These are phyloP conservation scores for Agarophyton chilense DNA, from an alignment of 23 red algal genomes.

Conservation along the genomic window DNA sequence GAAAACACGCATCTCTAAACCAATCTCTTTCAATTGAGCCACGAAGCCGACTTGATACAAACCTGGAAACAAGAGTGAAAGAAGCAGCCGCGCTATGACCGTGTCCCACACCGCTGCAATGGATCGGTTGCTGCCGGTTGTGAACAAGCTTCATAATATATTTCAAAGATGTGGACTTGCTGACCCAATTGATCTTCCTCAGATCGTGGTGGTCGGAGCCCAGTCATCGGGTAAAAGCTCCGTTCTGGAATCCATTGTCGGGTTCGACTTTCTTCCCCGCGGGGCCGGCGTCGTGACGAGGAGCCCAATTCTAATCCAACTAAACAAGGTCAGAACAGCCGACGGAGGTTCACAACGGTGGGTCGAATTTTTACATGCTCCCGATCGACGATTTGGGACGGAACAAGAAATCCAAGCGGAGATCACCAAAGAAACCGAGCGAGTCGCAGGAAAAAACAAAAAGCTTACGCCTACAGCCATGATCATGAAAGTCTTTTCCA, in stretches of 20 bases:
- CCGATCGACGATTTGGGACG: conserved; percentile 72
- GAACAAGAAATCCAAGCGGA: conserved; percentile 87
- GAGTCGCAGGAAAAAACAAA: conserved; percentile 90
- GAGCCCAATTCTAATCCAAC: conserved; percentile 92
- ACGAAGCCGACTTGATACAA: background rate
- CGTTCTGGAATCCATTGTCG: conserved; percentile 92
- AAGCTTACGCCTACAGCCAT: conserved; percentile 87
- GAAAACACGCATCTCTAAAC: too few species aligned
- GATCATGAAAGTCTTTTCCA: conserved; percentile 95
- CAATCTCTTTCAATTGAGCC: too few species aligned
- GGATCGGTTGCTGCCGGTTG: conserved; percentile 88
- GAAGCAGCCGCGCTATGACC: background rate
- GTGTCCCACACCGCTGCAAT: conserved; percentile 50
- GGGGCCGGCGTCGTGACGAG: conserved; percentile 95
- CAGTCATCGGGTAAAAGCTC: conserved; percentile 95
- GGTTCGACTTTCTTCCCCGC: conserved; percentile 90
- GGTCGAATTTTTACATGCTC: conserved; percentile 90
- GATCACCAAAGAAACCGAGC: conserved; percentile 86
- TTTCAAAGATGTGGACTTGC: conserved; percentile 86
- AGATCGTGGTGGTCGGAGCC: conserved; percentile 95
- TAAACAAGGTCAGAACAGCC: conserved; percentile 67
- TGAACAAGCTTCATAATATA: conserved; percentile 93
- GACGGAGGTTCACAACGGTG: conserved; percentile 29
- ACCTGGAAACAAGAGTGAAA: background rate
- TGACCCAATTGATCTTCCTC: conserved; percentile 91